phyloP scores from a whole-genome alignment of 1,284 basidiomycete genomes.

The Ustilago cynodontis region DNA sequence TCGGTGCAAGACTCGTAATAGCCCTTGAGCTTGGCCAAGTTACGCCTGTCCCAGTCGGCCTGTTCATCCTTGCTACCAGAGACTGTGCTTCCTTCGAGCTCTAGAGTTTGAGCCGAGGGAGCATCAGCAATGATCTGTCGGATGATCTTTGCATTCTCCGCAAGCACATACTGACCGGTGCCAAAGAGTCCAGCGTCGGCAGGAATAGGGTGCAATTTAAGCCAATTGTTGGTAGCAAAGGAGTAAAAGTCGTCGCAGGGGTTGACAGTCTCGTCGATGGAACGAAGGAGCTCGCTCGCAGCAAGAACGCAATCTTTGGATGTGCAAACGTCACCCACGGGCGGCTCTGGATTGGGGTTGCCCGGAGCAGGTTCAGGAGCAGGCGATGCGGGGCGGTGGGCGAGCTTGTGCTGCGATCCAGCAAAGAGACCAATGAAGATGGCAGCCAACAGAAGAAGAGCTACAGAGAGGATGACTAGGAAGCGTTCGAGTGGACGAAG shows the following conservation, averaged over 20 bases:
- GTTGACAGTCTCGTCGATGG: conserved; percentile 84
- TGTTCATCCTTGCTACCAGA: conserved; percentile 17
- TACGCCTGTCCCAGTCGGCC: conserved; percentile 74
- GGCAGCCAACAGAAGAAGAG: conserved; percentile 83
- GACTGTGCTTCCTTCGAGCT: conserved; percentile 41
- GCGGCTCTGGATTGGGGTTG: conserved; percentile 62
- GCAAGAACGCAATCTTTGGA: conserved; percentile 85
- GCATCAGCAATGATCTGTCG: conserved; percentile 69
- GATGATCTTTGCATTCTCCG: conserved; percentile 67
- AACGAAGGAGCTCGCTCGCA: conserved; percentile 83
- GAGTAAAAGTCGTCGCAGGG: conserved; percentile 97
- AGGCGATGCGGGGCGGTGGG: conserved; percentile 58
- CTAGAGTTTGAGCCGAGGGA: conserved; percentile 66
- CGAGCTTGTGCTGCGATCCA: conserved; percentile 70
- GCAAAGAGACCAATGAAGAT: conserved; percentile 89
- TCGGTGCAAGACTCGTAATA: conserved; percentile 88
- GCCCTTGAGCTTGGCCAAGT: conserved; percentile 82
- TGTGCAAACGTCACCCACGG: conserved; percentile 75
- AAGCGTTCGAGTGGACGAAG: conserved; percentile 87
- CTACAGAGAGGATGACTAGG: conserved; percentile 79
- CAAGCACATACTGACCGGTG: conserved; percentile 58
- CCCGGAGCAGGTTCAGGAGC: conserved; percentile 38
- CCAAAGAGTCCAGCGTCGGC: conserved; percentile 73
- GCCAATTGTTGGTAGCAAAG: conserved; percentile 75
- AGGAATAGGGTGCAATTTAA: conserved; percentile 58